Evolutionary conservation across 2,329 filamentous ascomycete genomes (phyloP).

Genomic region (Neonectria coccinea): DNA sequence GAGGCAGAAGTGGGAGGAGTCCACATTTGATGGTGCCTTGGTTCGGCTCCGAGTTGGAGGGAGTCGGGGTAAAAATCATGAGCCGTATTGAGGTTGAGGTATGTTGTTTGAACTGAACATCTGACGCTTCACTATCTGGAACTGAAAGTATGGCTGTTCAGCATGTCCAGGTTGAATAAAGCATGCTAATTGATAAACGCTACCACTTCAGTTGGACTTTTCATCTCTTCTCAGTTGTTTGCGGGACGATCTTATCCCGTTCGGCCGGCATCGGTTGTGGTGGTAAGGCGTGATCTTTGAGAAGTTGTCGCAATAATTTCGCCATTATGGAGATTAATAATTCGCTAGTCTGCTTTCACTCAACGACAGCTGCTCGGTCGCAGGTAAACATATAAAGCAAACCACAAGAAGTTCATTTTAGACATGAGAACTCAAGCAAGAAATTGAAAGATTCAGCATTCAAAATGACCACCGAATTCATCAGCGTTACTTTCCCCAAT

Average conservation of each 20-base stretch:
- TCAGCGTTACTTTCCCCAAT: constrained; percentile 68
- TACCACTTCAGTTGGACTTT: constrained; percentile 3
- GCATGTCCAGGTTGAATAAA: not conserved
- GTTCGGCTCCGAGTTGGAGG: constrained; percentile 5
- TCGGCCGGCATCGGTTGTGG: constrained; percentile 40
- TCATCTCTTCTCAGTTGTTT: constrained; percentile 3
- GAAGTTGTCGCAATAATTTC: constrained; percentile 44
- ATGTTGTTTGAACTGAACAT: not conserved
- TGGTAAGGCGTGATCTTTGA: constrained; percentile 43
- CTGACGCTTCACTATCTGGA: not conserved
- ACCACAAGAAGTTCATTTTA: constrained; percentile 1
- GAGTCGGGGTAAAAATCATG: not conserved
- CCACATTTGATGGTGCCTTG: not conserved
- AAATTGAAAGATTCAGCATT: not conserved
- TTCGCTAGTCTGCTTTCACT: constrained; percentile 14
- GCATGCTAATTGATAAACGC: not conserved
- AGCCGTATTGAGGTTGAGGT: too few relatives aligned
- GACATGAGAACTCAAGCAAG: constrained; percentile 2
- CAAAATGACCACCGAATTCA: constrained; percentile 64
- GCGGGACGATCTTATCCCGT: constrained; percentile 18
- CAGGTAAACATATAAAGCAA: constrained; percentile 27
- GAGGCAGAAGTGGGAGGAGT: not conserved
- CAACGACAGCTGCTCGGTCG: constrained; percentile 9
- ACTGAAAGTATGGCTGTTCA: not conserved
- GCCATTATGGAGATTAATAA: constrained; percentile 44